phyloP scores from a whole-genome alignment of 1,139 yeast species.

The Pneumocystis oryctolagi region DNA sequence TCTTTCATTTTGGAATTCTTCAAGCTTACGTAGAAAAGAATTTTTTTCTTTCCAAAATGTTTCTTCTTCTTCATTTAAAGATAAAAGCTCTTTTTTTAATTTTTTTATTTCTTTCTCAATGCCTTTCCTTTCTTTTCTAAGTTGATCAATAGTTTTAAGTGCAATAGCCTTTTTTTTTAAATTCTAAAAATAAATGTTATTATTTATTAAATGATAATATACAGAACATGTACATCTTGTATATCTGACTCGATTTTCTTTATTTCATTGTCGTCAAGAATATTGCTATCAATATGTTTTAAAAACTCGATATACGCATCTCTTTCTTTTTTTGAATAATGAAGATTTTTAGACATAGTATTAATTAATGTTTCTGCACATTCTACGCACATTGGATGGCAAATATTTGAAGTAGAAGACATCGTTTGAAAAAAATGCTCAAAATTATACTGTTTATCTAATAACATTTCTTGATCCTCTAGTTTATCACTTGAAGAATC shows the following conservation, averaged over 20 bases:
- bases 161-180: slow-evolving; percentile 19
- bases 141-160: slow-evolving; percentile 22
- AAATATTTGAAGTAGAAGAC: slow-evolving; percentile 61
- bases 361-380: slow-evolving; percentile 58
- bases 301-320: slow-evolving; percentile 64
- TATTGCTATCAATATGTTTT: slow-evolving; percentile 48
- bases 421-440: slow-evolving; percentile 52
- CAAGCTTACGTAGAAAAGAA: slow-evolving; percentile 11
- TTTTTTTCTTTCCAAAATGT: slow-evolving; percentile 16
- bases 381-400: slow-evolving; percentile 76
- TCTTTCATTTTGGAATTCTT: slow-evolving; percentile 13
- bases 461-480: slow-evolving; percentile 20
- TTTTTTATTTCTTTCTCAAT: slow-evolving; percentile 24
- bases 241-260: slow-evolving; percentile 32
- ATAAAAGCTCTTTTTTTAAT: slow-evolving; percentile 23
- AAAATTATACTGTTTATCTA: slow-evolving; percentile 33
- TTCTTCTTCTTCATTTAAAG: slow-evolving; percentile 20
- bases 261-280: slow-evolving; percentile 32
- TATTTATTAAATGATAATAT: neutral
- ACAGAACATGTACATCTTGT: slow-evolving; percentile 6
- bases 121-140: slow-evolving; percentile 22
- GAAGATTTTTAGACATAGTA: slow-evolving; percentile 57
- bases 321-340: slow-evolving; percentile 60
- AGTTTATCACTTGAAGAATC: slow-evolving; percentile 1
- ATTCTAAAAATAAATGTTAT: slow-evolving; percentile 15